Base-by-base conservation (phyloP, 148 eudicot genomes). In the Suaeda aralocaspica region DNA sequence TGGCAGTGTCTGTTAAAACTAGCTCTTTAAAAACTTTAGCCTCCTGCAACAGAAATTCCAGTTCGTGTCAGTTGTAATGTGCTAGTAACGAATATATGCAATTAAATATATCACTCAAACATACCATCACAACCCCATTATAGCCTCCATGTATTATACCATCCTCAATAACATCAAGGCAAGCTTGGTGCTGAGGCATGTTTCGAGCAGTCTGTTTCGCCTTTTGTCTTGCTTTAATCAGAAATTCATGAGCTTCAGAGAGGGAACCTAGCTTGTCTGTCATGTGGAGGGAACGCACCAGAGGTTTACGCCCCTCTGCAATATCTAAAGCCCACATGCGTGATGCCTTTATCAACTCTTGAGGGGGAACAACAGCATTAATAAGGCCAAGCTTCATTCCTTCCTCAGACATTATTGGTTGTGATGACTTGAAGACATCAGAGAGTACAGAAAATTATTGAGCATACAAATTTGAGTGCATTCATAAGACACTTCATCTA, bases 121-220 rank as follows among this genome's bases (percentile, higher is more conserved):
- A 64, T 93, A 90, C 98, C 98, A 85, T 80, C 59, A 90, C 19
- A 60, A 87, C 80, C 36, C 98, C 98, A 77, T 63, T 52, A 78
- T 93, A 90, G 30, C 96, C 98, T 74, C 96, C 98, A 79, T 78
- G 92, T 44, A 88, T 59, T 59, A 93, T 79, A 63, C 98, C 98
- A 59, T 87, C 85, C 80, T 87, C 96, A 71, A 90, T 87, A 52
- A 84, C 94, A 79, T 93, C 95, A 77, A 93, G 84, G 77, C 98
- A 93, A 58, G 88, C 94, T 64, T 69, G 88, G 78, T 88, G 95
- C 64, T 90, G 98, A 79, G 96, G 96, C 92, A 93, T 66, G 78
- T 93, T 82, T 66, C 82, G 83, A 66, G 89, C 86, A 59, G 80
- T 85, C 65, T 66, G 88, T 73, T 82, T 93, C 70, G 87, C 98